Base-by-base conservation (phyloP, 805 yeast species). In the Kurtzmaniella cleridarum region DNA sequence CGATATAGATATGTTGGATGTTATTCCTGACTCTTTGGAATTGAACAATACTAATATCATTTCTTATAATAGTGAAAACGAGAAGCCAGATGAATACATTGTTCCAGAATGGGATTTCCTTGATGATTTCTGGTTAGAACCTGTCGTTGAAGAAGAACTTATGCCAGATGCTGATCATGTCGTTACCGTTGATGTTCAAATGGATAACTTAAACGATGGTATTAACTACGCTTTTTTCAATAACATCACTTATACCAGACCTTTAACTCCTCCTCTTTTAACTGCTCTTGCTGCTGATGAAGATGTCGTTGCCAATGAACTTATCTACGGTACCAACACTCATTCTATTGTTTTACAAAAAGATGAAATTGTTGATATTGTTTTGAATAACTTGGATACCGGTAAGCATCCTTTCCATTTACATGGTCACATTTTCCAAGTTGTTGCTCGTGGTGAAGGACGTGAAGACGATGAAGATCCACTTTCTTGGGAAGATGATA, bases 381-480 rank as follows among this genome's bases (percentile, higher is more conserved):
- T 87, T 1, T 57, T 89, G 33, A 84, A 87, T 55, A 90, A 89
- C 55, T 71, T 69, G 52, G 96, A 89, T 57, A 80, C 83, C 3
- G 85, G 88, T 43, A 79, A 79, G 47, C 90, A 82, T 58, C 88
- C 88, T 16, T 82, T 82, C 77, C 90, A 82, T 57, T 69, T 82
- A 49, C 90, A 82, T 52, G 90, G 90, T 12, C 89, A 82, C 54
- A 71, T 59, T 35, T 81, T 82, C 68, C 88, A 81, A 61, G 58
- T 82, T 16, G 62, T 82, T 30, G 69, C 69, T 36, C 73, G 79
- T 55, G 76, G 78, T 3, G 63, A 57, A 14, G 75, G 68, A 2
- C 71, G 65, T 41, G 75, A 62, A 26, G 85, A 79, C 29, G 76
- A 69, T 28, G 79, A 78, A 3, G 64, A 63, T 18, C 81, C 82